Evolutionary conservation across 208 protist species (phyloP).

Genomic region (Endotrypanum monterogeii): DNA sequence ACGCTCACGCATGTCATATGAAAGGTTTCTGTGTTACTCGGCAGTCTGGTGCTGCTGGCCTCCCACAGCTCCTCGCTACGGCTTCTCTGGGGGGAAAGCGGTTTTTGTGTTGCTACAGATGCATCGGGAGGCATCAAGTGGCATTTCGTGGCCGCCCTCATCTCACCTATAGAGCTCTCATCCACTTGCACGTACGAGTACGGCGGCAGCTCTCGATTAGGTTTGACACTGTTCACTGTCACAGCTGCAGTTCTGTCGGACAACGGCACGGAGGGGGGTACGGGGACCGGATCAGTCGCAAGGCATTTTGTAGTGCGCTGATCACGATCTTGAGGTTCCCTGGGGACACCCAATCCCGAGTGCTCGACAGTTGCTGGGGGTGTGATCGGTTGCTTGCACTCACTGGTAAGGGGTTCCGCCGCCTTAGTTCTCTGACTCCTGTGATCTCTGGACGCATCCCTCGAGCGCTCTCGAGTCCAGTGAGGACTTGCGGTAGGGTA

Average conservation of each 20-base stretch:
- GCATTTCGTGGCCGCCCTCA: neutral
- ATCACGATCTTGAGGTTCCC: neutral
- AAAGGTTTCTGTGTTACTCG: neutral
- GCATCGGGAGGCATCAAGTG: conserved; percentile 17
- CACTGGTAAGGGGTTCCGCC: neutral
- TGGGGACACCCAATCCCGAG: neutral
- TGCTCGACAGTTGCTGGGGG: neutral
- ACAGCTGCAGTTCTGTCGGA: neutral
- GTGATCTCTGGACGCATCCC: neutral
- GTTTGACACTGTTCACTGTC: neutral
- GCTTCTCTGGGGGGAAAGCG: neutral
- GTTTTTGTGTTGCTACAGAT: conserved; percentile 18
- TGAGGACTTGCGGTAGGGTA: neutral
- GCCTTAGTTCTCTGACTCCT: no score
- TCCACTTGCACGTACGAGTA: neutral
- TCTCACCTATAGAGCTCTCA: neutral
- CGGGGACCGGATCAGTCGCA: neutral
- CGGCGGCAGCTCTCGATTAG: neutral
- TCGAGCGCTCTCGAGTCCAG: neutral
- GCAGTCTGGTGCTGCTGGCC: neutral
- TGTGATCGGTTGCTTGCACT: neutral
- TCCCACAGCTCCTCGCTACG: neutral
- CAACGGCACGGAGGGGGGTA: neutral
- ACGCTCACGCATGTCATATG: neutral
- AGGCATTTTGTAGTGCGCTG: neutral